Conservation (phyloP, 1,284 basidiomycete species). For the Inonotus obliquus region DNA sequence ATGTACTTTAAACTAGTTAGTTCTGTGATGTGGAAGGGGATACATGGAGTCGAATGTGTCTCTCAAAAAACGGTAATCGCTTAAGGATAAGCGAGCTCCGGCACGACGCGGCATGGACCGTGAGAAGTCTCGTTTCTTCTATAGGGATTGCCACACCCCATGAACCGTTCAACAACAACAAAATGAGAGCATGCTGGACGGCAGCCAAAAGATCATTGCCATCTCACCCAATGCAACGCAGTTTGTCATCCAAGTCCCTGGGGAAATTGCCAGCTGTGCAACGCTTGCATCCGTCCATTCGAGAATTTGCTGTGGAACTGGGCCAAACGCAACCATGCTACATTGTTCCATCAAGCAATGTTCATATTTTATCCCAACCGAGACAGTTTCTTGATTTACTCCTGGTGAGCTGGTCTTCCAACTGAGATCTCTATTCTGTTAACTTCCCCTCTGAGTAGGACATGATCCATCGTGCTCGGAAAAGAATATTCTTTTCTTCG, state of each 20-base stretch:
- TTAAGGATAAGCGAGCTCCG: no score
- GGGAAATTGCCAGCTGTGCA: constrained; percentile 11
- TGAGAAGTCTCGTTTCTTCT: no score
- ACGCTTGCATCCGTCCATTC: constrained; percentile 9
- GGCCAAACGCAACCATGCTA: constrained; percentile 20
- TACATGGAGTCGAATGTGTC: no score
- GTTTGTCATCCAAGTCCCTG: constrained; percentile 7
- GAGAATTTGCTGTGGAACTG: constrained; percentile 15
- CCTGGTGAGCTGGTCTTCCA: constrained; percentile 14
- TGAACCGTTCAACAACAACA: no score
- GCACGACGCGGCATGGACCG: no score
- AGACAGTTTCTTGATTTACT: constrained; percentile 15
- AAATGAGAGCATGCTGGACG: constrained; percentile 10
- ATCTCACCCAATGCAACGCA: constrained; percentile 14
- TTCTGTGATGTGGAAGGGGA: no score
- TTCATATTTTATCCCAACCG: constrained; percentile 16
- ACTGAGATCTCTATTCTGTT: not conserved
- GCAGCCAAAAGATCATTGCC: constrained; percentile 5
- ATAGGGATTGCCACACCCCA: no score
- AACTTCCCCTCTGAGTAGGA: constrained; percentile 38
- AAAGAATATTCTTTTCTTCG: constrained; percentile 82
- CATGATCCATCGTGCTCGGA: constrained; percentile 69
- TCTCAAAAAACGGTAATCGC: no score
- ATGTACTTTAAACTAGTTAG: no score
- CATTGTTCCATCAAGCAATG: constrained; percentile 15